These are phyloP conservation scores for Wickerhamiella galacta DNA, from an alignment of 805 yeast species.

Conservation along the genomic window DNA sequence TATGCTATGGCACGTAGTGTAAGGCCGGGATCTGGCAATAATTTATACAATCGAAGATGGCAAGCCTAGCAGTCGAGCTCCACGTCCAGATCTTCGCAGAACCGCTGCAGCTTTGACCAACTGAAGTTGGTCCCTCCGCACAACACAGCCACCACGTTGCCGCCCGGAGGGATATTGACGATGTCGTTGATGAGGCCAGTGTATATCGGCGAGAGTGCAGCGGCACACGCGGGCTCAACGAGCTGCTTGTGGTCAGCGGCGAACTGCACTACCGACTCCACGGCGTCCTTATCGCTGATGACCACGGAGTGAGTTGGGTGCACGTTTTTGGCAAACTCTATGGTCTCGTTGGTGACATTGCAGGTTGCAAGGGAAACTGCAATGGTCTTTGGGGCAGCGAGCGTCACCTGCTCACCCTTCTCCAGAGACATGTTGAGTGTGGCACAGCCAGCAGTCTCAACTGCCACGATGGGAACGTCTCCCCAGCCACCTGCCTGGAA, in stretches of 20 bases:
- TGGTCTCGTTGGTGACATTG: slow-evolving; percentile 34
- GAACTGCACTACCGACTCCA: slow-evolving; percentile 34
- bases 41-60: too few relatives aligned
- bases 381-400: slow-evolving; percentile 31
- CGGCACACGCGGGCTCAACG: slow-evolving; percentile 64
- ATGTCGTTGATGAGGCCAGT: not conserved
- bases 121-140: slow-evolving; percentile 6
- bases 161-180: not conserved
- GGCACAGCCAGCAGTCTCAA: slow-evolving; percentile 32
- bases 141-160: slow-evolving; percentile 2
- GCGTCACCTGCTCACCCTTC: slow-evolving; percentile 28
- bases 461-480: slow-evolving; percentile 26
- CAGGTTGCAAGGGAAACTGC: slow-evolving; percentile 54
- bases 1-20: too few relatives aligned
- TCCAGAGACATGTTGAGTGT: slow-evolving; percentile 32
- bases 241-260: slow-evolving; percentile 34
- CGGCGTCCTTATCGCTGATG: slow-evolving; percentile 39
- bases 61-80: slow-evolving; percentile 2
- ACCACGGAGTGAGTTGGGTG: slow-evolving; percentile 29
- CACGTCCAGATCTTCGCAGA: slow-evolving; percentile 2
- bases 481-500: slow-evolving; percentile 39
- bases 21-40: too few relatives aligned
- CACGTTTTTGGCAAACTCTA: slow-evolving; percentile 27
- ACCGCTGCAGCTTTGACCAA: slow-evolving; percentile 1
- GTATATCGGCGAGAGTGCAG: slow-evolving; percentile 35